Evolutionary conservation across 805 yeast species (phyloP).

Genomic region (Ogataea paraovalis): DNA sequence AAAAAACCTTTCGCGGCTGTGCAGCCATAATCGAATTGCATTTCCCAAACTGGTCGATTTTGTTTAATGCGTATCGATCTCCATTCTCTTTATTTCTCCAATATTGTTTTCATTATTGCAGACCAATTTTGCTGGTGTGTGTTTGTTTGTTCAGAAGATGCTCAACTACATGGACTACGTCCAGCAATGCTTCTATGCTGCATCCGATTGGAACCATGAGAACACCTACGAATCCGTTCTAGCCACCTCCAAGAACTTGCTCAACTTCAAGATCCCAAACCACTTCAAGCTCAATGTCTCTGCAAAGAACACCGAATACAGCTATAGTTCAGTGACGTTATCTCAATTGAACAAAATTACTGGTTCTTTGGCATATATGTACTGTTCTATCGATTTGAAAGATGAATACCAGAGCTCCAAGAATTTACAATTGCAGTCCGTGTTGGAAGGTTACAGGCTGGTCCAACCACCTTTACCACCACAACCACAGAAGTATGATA

Average conservation of each 20-base stretch:
- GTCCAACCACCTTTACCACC: slow-evolving; percentile 25
- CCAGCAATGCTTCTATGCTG: slow-evolving; percentile 61
- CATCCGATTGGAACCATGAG: slow-evolving; percentile 77
- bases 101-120: no score
- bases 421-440: slow-evolving; percentile 56
- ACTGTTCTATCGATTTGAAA: slow-evolving; percentile 56
- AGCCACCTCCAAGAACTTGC: slow-evolving; percentile 62
- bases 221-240: slow-evolving; percentile 72
- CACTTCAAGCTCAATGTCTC: slow-evolving; percentile 65
- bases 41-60: no score
- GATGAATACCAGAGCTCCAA: slow-evolving; percentile 45
- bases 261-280: slow-evolving; percentile 70
- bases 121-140: no score
- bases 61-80: no score
- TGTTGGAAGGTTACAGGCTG: slow-evolving; percentile 63
- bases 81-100: no score
- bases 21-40: no score
- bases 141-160: no score
- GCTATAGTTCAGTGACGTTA: slow-evolving; percentile 70
- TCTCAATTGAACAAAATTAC: slow-evolving; percentile 60
- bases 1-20: no score
- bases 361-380: slow-evolving; percentile 82
- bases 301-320: slow-evolving; percentile 61
- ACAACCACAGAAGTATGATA: background rate
- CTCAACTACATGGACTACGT: slow-evolving; percentile 84